Conservation (phyloP, 2,329 filamentous ascomycete genomes). For the Fusarium sp. region DNA sequence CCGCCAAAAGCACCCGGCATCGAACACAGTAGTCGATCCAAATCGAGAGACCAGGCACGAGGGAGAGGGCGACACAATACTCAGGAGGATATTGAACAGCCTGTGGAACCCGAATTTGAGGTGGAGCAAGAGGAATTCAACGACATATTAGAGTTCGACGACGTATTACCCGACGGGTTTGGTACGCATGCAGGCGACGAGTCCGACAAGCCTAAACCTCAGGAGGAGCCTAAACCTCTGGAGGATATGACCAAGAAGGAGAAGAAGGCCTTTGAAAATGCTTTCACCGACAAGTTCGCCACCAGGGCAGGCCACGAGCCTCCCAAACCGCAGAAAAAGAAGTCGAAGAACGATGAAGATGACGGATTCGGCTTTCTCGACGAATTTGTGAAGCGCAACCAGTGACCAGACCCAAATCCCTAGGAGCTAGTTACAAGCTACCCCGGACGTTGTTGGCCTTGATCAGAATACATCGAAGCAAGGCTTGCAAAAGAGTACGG, state of each 20-base stretch:
- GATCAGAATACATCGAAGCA: background rate
- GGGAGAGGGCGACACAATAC: background rate
- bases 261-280: background rate
- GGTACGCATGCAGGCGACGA: background rate
- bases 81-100: constrained; percentile 10
- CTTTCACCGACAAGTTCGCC: background rate
- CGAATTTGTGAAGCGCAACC: background rate
- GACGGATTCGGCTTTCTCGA: background rate
- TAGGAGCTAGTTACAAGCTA: too few species aligned
- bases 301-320: background rate
- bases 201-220: background rate
- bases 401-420: background rate
- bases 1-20: background rate
- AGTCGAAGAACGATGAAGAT: background rate
- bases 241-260: background rate
- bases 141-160: constrained; percentile 6
- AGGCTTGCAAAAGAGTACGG: background rate
- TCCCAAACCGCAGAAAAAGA: background rate
- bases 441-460: background rate
- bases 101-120: constrained; percentile 4
- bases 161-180: constrained; percentile 10
- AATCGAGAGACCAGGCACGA: background rate
- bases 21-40: background rate
- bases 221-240: too few species aligned
- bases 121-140: background rate